Evolutionary conservation across 208 protist genomes (phyloP).

Genomic region (Trypanosoma brucei): DNA sequence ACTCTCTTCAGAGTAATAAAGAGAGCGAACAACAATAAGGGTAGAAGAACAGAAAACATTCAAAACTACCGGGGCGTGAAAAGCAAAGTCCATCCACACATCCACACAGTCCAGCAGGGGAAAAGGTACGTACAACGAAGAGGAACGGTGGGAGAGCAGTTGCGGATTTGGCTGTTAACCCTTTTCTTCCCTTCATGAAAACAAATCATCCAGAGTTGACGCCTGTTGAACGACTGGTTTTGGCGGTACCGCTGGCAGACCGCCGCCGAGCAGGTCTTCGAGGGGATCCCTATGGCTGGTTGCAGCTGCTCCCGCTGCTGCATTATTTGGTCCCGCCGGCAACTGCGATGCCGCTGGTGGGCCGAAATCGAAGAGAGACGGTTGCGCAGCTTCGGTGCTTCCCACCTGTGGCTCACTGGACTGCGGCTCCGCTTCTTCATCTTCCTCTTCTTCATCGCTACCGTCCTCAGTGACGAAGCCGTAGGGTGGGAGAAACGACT

Average conservation of each 20-base stretch:
- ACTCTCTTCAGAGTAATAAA: too few relatives aligned
- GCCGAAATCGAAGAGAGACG: background rate
- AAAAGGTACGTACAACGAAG: background rate
- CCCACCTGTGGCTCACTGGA: background rate
- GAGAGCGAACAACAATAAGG: too few relatives aligned
- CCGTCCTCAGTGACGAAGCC: slow-evolving; percentile 46
- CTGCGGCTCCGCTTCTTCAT: slow-evolving; percentile 10
- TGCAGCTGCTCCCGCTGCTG: background rate
- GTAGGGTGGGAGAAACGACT: slow-evolving; percentile 91
- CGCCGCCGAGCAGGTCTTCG: slow-evolving; percentile 34
- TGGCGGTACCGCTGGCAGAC: slow-evolving; percentile 3
- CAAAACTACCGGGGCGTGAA: too few relatives aligned
- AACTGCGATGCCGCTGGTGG: background rate
- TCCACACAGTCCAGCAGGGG: too few relatives aligned
- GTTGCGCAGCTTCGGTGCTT: slow-evolving; percentile 6
- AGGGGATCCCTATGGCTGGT: slow-evolving; percentile 33
- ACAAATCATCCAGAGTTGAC: slow-evolving; percentile 39
- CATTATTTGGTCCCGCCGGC: background rate
- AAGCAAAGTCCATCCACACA: too few relatives aligned
- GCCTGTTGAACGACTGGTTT: background rate
- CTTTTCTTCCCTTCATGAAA: slow-evolving; percentile 22
- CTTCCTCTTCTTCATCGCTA: slow-evolving; percentile 51
- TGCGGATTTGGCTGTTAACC: background rate
- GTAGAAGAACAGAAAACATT: too few relatives aligned
- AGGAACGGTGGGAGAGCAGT: background rate